Conservation (phyloP, 2,329 filamentous ascomycete genomes). For the Beauveria brongniartii region DNA sequence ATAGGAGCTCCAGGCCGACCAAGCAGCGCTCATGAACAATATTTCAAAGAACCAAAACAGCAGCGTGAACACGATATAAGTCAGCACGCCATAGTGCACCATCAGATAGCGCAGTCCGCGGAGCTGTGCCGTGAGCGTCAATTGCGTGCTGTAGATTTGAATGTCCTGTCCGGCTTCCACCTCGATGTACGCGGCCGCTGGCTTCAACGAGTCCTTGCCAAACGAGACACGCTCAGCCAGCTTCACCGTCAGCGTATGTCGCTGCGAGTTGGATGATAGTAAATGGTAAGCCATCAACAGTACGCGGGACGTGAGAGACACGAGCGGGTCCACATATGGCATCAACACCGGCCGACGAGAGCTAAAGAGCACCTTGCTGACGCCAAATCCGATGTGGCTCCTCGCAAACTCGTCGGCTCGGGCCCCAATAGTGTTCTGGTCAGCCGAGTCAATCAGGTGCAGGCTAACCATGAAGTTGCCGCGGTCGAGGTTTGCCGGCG, state of each 20-base stretch:
- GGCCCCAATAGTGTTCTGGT: slow-evolving; percentile 16
- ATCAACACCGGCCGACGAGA: slow-evolving; percentile 71
- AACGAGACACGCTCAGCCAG: slow-evolving; percentile 73
- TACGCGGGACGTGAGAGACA: slow-evolving; percentile 53
- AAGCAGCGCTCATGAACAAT: slow-evolving; percentile 55
- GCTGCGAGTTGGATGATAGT: slow-evolving; percentile 55
- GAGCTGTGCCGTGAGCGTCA: slow-evolving; percentile 68
- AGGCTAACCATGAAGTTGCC: slow-evolving; percentile 96
- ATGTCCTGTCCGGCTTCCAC: slow-evolving; percentile 61
- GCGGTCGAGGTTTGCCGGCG: slow-evolving; percentile 61
- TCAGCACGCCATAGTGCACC: slow-evolving; percentile 69
- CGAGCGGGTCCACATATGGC: slow-evolving; percentile 66
- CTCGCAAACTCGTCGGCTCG: slow-evolving; percentile 23
- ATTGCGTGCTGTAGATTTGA: slow-evolving; percentile 64
- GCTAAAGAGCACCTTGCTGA: slow-evolving; percentile 41
- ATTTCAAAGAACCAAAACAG: slow-evolving; percentile 75
- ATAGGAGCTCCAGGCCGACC: slow-evolving; percentile 45
- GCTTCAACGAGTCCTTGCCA: slow-evolving; percentile 28
- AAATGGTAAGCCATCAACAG: slow-evolving; percentile 62
- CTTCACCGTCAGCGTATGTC: slow-evolving; percentile 52
- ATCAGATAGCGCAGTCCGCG: slow-evolving; percentile 75
- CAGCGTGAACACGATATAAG: slow-evolving; percentile 59
- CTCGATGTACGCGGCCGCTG: slow-evolving; percentile 48
- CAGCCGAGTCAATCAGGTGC: slow-evolving; percentile 49
- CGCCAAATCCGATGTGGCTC: slow-evolving; percentile 28